A percentile compares a stretch with the other conserved stretches of the same genome.
Conservation (phyloP, 75 land plant species). For the Picea glauca region DNA sequence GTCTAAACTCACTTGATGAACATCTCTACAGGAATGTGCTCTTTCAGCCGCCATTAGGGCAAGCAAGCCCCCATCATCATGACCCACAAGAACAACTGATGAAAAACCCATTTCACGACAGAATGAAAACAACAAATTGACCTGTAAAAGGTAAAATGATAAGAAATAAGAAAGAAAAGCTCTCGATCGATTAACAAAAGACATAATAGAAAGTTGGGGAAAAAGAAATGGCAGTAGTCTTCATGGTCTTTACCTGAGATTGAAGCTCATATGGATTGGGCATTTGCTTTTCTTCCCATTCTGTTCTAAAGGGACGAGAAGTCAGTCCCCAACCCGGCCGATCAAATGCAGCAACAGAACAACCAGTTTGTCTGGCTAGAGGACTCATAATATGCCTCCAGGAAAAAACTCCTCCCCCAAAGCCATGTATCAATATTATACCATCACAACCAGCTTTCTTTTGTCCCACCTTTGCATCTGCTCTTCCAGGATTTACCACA, state of each 20-base stretch:
- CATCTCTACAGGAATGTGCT: conserved; percentile 22
- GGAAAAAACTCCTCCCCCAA: too few relatives aligned
- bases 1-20: conserved; percentile 15
- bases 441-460: too few relatives aligned
- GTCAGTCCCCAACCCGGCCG: conserved; percentile 96
- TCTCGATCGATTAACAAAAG: not conserved
- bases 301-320: conserved; percentile 56
- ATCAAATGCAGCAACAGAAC: conserved; percentile 81
- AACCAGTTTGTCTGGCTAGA: conserved; percentile 62
- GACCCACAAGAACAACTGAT: conserved; percentile 83
- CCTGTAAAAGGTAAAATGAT: conserved; percentile 35
- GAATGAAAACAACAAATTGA: conserved; percentile 77
- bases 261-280: conserved; percentile 85
- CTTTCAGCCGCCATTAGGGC: conserved; percentile 80
- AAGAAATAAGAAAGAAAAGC: not conserved
- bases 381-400: conserved; percentile 17
- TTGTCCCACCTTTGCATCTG: too few relatives aligned
- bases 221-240: not conserved
- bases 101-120: conserved; percentile 76
- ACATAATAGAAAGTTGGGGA: not conserved
- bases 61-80: conserved; percentile 92
- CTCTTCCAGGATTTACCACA: too few relatives aligned
- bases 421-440: too few relatives aligned
- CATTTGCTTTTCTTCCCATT: conserved; percentile 72
- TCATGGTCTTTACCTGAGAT: conserved; percentile 51